Base-by-base conservation (phyloP, 768 basidiomycete species). In the Lentinula sp. region DNA sequence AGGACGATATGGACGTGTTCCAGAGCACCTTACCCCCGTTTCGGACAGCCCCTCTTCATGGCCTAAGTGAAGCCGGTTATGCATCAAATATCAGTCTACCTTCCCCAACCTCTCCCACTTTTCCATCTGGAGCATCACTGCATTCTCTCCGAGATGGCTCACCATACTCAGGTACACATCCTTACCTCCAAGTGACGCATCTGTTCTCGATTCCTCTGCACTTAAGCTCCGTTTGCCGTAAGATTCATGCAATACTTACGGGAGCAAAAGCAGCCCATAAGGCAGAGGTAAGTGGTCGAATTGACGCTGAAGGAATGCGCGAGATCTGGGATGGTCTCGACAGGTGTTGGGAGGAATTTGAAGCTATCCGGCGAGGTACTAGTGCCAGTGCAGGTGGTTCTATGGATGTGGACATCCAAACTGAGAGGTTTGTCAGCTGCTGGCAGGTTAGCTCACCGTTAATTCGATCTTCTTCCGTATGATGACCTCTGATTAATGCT, bases 261-360 rank as follows among this genome's bases (percentile, higher is more conserved):
- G 91, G 93, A 0, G 78, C 84, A 13, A 86, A 84, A 64, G 93
- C 93, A 9, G 80, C 81, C n/a, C 80, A 80, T 28, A 75, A 77
- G 34, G 77, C 76, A 1, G 79, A 82, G 51, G 75, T 83, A 8
- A 78, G 83, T 50, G 76, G 79, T 34, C 72, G 65, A 4, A n/a
- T 62, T 28, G 84, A 90, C 65, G 84, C 82, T 32, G 77, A 81
- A 39, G 79, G 80, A 2, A 79, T 98, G 73, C 77, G 84, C 28
- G 83, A 87, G 61, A 87, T 92, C n/a, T 98, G 94, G 95, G 84
- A 88, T 32, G 81, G 82, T 32, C 83, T 97, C 9, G 91, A 93
- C 62, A 75, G 75, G 45, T 91, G 85, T 65, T 95, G 93, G 93
- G 82, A 88, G 39, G 91, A 93, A 46, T 87, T 97, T 54, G 91